Percentiles rank a stretch among this genome's conserved stretches.
These are phyloP conservation scores for Capniomyces stellatus DNA, from an alignment of 371 early-diverging fungal genomes.

Conservation along the genomic window DNA sequence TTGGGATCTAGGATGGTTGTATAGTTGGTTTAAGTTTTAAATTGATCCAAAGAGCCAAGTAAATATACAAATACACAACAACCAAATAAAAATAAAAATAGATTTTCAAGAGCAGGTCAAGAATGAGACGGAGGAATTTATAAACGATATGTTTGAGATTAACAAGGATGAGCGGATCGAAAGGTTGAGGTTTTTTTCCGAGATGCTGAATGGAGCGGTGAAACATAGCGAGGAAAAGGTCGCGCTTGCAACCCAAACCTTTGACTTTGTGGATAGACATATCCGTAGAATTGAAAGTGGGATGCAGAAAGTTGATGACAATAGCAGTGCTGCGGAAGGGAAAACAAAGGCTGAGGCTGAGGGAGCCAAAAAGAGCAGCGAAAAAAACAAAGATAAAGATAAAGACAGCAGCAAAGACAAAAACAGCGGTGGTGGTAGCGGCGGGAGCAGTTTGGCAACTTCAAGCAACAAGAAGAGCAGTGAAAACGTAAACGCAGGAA, in stretches of 20 bases:
- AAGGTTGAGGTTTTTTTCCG: slow-evolving; percentile 35
- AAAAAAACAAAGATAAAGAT: not conserved
- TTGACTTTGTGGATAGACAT: slow-evolving; percentile 83
- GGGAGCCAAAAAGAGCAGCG: not conserved
- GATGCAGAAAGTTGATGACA: slow-evolving; percentile 33
- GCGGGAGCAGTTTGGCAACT: no score
- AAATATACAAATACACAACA: no score
- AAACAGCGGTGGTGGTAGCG: not conserved
- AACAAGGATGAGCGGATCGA: slow-evolving; percentile 25
- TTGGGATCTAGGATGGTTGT: no score
- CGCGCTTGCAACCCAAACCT: slow-evolving; percentile 72
- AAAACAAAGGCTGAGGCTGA: not conserved
- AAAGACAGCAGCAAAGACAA: not conserved
- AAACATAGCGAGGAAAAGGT: slow-evolving; percentile 86
- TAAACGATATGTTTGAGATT: slow-evolving; percentile 11
- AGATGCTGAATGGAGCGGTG: slow-evolving; percentile 42
- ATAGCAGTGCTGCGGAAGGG: not conserved
- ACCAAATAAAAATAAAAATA: no score
- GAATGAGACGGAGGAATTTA: slow-evolving; percentile 30
- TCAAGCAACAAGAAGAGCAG: no score
- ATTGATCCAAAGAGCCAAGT: no score
- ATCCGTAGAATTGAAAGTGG: slow-evolving; percentile 81
- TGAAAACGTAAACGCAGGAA: no score
- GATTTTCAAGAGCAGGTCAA: slow-evolving; percentile 42
- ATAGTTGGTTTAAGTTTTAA: no score